A percentile compares a stretch with the other conserved stretches of the same genome.
These are phyloP conservation scores for Phaeodactylum tricornutum DNA, from an alignment of 108 stramenopile genomes.

Conservation along the genomic window DNA sequence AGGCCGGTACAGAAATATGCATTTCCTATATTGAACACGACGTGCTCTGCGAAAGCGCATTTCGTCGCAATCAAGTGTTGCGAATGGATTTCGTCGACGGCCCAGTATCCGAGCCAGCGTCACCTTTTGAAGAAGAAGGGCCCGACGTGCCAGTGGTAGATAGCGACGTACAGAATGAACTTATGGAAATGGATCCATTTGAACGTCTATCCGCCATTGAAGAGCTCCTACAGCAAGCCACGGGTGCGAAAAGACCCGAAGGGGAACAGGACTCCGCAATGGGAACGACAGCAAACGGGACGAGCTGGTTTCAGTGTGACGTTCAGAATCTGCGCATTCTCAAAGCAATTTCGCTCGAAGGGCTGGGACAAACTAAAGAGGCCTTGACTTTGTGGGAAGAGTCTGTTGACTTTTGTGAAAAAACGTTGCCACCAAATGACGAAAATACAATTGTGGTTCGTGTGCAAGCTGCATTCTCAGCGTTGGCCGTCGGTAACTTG, in stretches of 20 bases:
- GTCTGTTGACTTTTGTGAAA: conserved; percentile 41
- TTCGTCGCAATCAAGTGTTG: conserved; percentile 41
- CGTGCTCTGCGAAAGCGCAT: conserved; percentile 48
- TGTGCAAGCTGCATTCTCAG: conserved; percentile 58
- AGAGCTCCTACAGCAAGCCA: conserved; percentile 40
- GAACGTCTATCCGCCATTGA: conserved; percentile 55
- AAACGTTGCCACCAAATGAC: conserved; percentile 51
- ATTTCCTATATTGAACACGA: conserved; percentile 77
- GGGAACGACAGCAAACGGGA: conserved; percentile 15
- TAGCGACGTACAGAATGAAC: conserved; percentile 57
- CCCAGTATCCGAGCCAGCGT: neutral
- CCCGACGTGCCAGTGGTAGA: conserved; percentile 55
- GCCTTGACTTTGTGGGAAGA: conserved; percentile 51
- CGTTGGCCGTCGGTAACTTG: conserved; percentile 19
- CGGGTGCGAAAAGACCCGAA: conserved; percentile 31
- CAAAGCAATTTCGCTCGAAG: conserved; percentile 59
- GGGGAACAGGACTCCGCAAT: conserved; percentile 23
- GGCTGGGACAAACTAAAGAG: conserved; percentile 27
- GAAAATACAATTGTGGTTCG: conserved; percentile 44
- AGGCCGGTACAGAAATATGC: conserved; percentile 44
- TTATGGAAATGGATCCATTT: conserved; percentile 56
- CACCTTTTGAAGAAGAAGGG: conserved; percentile 19
- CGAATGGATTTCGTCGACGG: conserved; percentile 51
- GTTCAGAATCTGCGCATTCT: conserved; percentile 56
- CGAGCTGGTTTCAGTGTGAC: conserved; percentile 62